phyloP scores from a whole-genome alignment of 257 asterid genomes.

The Buddleja alternifolia region DNA sequence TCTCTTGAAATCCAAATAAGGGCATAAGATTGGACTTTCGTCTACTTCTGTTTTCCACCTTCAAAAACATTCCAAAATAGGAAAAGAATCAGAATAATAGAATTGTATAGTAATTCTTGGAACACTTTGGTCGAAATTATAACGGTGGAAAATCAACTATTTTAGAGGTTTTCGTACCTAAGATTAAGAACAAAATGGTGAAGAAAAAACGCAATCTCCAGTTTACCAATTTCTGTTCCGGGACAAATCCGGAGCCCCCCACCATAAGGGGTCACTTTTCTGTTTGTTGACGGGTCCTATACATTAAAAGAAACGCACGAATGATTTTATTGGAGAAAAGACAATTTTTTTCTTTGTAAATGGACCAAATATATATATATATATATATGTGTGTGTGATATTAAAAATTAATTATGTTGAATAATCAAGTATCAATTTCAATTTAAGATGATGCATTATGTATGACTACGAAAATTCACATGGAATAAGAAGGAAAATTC shows the following conservation, averaged over 20 bases:
- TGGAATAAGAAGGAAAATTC: no score
- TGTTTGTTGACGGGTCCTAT: constrained; percentile 56
- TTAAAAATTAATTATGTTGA: no score
- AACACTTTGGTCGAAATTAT: not conserved
- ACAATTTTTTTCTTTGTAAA: not conserved
- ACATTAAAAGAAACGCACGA: not conserved
- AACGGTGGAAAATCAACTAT: not conserved
- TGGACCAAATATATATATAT: no score
- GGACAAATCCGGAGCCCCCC: constrained; percentile 82
- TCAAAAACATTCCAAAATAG: not conserved
- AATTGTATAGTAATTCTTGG: not conserved
- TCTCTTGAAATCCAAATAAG: constrained; percentile 68
- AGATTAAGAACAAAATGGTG: constrained; percentile 74
- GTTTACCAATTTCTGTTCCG: constrained; percentile 72
- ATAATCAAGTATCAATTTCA: not conserved
- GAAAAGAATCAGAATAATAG: not conserved
- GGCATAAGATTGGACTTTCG: constrained; percentile 57
- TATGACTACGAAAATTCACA: no score
- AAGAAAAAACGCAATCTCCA: constrained; percentile 74
- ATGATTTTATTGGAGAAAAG: not conserved
- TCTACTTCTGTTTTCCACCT: constrained; percentile 72
- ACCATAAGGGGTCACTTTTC: constrained; percentile 62
- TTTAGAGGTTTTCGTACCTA: constrained; percentile 39
- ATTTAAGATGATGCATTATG: no score
- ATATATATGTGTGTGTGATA: no score